Evolutionary conservation across 352 stramenopile species (phyloP), one percentile per base, ranked within the genome.

Genomic region (Phytophthora ramorum): DNA sequence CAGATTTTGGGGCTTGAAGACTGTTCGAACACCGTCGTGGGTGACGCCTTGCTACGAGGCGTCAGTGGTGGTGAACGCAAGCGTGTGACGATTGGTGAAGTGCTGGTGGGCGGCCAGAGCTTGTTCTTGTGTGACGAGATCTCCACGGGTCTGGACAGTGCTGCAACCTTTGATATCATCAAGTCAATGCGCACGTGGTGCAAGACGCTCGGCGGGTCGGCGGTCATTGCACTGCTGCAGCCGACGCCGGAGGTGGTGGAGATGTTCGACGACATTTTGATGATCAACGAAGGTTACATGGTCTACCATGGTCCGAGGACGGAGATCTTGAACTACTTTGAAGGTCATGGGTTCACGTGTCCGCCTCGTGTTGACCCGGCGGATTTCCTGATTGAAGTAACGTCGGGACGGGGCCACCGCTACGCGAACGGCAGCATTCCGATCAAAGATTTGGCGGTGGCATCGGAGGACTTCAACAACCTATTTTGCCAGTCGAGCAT

Each of bases 1-100:
- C 68, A 80, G 26, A 84, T 91, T 2, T 65, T 99, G n/a, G 95
- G 93, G 34, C 75, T 98, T 19, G 78, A 76, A 28, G 81, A 90
- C 61, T 97, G 96, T 24, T 82, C 77, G 19, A 86, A 98, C 68
- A 98, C 95, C 0, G 92, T 98, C 26, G 93, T 99, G 4, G 95
- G 96, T 16, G 82, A 98, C 37, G 79, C 81, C 2, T 51, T 91
- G 24, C 63, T 90, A 3, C 85, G 93, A 52, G 96, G 96, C 69
- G 88, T 98, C 1, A 95, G 77, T 55, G 96, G 96, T 43, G 96
- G 96, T 40, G 93, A 93, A 43, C 85, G 89, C 60, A 64, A 89
- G 74, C 75, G 92, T 46, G 78, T 98, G 13, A 93, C 92, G 3
- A 94, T 98, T 40, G 95, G 83, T n/a, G 81, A 81, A 35, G 69